Base-by-base conservation (phyloP, 208 protist species). In the Novymonas esmeraldas region DNA sequence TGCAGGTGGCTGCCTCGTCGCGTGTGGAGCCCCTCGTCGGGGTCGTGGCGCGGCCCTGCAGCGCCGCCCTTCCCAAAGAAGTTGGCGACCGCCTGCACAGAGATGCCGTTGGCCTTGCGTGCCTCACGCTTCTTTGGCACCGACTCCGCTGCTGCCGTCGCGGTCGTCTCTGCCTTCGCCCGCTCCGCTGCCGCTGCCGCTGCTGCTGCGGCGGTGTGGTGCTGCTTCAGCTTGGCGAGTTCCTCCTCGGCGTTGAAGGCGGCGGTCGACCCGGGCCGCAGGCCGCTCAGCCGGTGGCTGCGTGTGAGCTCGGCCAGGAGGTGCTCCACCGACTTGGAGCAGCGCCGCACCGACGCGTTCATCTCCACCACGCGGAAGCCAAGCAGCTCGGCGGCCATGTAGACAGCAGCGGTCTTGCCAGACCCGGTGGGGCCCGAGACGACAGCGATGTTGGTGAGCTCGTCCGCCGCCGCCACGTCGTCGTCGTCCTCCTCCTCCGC, bases 401-500 rank as follows among this genome's bases (percentile, higher is more conserved):
- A 95, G 11, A 95, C 89, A 13, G 83, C 82, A 4, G 89, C 84
- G 13, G 84, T 95, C 62, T 95, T 95, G 38, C 89, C 89, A 11
- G 77, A 70, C 9, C 89, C 89, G 31, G 73, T 87, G 0, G 86
- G 79, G 20, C 89, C 89, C 24, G 81, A 76, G 9, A 95, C 62
- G 61, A 95, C 82, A 20, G 84, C 86, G 52, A 95, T 92, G 62
- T 91, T 95, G 1, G 89, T 92, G 22, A 95, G 80, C 45, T 92
- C 82, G n/a, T 90, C 81, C 28, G 67, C 57, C 2, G 64, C 36
- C 5, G 16, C 60, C 3, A 28, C 56, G 6, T 72, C 66, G 22
- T 57, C 65, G 3, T 60, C 58, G 49, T 73, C 66, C 33, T 28
- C 39, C 18, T 29, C 54, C 7, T 13, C 39, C 20, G 28, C 54